phyloP scores from a whole-genome alignment of 441 rosid genomes.

The Erodium moschatum region DNA sequence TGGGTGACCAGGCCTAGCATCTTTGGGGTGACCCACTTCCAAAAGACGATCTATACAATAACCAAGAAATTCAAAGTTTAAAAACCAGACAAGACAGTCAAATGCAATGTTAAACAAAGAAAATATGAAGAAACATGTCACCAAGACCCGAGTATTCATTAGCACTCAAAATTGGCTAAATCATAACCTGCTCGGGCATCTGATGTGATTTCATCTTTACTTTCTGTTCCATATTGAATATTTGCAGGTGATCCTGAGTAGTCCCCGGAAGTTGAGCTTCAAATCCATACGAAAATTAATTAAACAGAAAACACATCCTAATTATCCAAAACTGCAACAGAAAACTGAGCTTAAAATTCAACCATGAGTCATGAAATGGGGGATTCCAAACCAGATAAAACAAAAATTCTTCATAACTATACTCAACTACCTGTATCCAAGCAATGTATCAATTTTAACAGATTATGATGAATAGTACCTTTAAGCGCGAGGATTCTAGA shows the following conservation, averaged over 20 bases:
- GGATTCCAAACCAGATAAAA: background rate
- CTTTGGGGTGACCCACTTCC: constrained; percentile 94
- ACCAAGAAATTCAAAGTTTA: background rate
- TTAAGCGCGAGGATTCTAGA: constrained; percentile 84
- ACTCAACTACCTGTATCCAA: background rate
- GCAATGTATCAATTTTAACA: background rate
- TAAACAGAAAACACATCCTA: constrained; percentile 7
- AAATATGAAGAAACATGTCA: no score
- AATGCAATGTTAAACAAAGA: background rate
- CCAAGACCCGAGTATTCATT: background rate
- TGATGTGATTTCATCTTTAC: constrained; percentile 26
- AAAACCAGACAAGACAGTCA: no score
- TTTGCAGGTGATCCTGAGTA: constrained; percentile 94
- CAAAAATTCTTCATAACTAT: background rate
- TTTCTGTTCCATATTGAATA: constrained; percentile 93
- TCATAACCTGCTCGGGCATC: constrained; percentile 92
- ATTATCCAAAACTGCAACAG: background rate
- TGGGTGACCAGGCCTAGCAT: constrained; percentile 96
- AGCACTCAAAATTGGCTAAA: background rate
- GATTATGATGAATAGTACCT: constrained; percentile 33
- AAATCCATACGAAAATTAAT: constrained; percentile 18
- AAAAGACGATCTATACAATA: constrained; percentile 66
- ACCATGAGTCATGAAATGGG: background rate
- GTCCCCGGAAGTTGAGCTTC: constrained; percentile 99
- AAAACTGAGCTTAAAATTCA: background rate